These are phyloP conservation scores for Blastobotrys illinoisensis DNA, from an alignment of 1,139 yeast genomes.

Conservation along the genomic window DNA sequence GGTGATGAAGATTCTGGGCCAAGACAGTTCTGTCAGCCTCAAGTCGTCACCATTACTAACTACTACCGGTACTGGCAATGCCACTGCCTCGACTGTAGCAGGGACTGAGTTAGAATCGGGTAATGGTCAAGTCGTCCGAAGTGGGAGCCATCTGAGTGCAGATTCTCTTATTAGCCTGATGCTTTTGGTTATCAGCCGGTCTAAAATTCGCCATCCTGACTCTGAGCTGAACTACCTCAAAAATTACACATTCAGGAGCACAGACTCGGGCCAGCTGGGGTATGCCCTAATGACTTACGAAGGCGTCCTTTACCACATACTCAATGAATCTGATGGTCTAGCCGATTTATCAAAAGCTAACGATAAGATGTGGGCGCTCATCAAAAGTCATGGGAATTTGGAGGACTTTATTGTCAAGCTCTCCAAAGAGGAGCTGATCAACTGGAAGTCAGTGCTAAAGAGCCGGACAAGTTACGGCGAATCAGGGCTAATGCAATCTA, in stretches of 20 bases:
- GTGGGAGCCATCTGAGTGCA: slow-evolving; percentile 52
- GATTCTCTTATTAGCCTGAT: slow-evolving; percentile 73
- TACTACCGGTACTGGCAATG: slow-evolving; percentile 10
- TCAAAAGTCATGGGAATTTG: slow-evolving; percentile 23
- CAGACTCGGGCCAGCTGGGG: slow-evolving; percentile 49
- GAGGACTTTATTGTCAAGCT: slow-evolving; percentile 2
- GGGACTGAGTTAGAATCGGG: not conserved
- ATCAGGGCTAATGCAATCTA: slow-evolving; percentile 42
- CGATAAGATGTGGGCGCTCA: slow-evolving; percentile 48
- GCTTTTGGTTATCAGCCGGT: slow-evolving; percentile 63
- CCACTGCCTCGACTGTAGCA: slow-evolving; percentile 11
- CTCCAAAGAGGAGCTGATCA: slow-evolving; percentile 22
- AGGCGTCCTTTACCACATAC: slow-evolving; percentile 67
- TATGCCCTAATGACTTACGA: slow-evolving; percentile 74
- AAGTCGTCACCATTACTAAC: not conserved
- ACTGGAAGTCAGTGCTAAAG: slow-evolving; percentile 42
- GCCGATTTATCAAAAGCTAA: slow-evolving; percentile 44
- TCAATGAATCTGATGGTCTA: slow-evolving; percentile 41
- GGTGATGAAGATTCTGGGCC: slow-evolving; percentile 45
- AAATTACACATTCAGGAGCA: slow-evolving; percentile 48
- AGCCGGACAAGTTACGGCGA: slow-evolving; percentile 62
- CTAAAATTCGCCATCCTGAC: slow-evolving; percentile 54
- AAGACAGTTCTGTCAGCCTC: not conserved
- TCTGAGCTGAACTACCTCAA: slow-evolving; percentile 63
- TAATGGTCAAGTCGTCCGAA: slow-evolving; percentile 11